Base-by-base conservation (phyloP, 202 grass and related monocot genomes). In the Dendrocalamus latiflorus region DNA sequence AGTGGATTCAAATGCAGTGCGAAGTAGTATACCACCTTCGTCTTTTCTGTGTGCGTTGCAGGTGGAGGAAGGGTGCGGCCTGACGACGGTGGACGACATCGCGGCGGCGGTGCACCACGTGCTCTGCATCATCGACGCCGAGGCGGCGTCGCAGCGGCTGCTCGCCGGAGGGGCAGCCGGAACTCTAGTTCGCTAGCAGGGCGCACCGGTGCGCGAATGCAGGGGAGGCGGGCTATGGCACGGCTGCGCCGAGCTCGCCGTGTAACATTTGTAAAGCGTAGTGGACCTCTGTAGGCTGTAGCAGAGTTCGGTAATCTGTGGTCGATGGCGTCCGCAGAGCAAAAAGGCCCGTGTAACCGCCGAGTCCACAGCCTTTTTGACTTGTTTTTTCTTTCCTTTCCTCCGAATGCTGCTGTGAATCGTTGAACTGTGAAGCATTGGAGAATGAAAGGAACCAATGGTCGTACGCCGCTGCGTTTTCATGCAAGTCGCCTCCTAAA, bases 21-120 rank as follows among this genome's bases (percentile, higher is more conserved):
- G 21, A 57, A 58, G 55, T 25, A 25, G 55, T 25, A 58, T 58
- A 13, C 33, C 26, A 50, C 14, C 5, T 70, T 59, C 11, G 15
- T 59, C 15, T 5, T 65, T 18, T 14, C 20, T 82, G 38, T 61
- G 24, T 34, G 39, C 26, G 22, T 44, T 72, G 74, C 75, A 99
- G 96, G 89, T 99, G 17, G 93, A 99, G 66, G 96, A 99, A 82
- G 89, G 93, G 53, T 96, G 93, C 83, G 79, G 57, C 71, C 78
- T 94, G 56, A 47, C 85, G 48, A 86, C 87, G 55, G 91, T 89
- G 28, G 89, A 99, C 68, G 96, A 99, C 50, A 89, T 99, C 65
- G 96, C 93, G 7, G 93, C 87, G 33, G 93, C 96, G 25, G 81
- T 90, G 68, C 93, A 95, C 89, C 85, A 84, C 30, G 68, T 96